Evolutionary conservation across 2,329 filamentous ascomycete genomes (phyloP), one percentile per base, ranked within the genome.

Genomic region (Pleurostoma richardsiae): DNA sequence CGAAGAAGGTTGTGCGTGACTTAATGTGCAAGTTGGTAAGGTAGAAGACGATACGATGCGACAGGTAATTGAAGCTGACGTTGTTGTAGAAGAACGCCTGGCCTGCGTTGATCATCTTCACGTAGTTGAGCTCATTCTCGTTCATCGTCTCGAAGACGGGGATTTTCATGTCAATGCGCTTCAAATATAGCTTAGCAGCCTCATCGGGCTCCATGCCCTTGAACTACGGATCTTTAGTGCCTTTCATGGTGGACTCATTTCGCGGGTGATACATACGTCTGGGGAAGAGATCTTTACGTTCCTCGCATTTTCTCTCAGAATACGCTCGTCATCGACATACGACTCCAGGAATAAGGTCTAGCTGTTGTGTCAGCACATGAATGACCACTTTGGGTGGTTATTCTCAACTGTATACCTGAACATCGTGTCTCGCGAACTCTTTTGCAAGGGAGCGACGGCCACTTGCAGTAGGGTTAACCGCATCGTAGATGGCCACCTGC

Each of bases 81-180:
- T 97, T 96, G 71, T 99, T 99, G 68, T 97, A 92, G 57, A 92
- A 86, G 61, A 99, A 86, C 55, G 90, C 84, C 61, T 92, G 83
- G 40, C 94, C 94, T 6, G 94, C 94, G 57, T 99, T 99, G 64
- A 97, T 95, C 92, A 99, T 96, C 73, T 96, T 96, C 71, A 99
- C 92, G 70, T 92, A 99, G 64, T 97, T 96, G 52, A 99, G 77
- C 55, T 97, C 91, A 30, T 79, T 77, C 65, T 99, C 94, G 58
- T 91, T 80, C 90, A 99, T 97, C 1, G 90, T 95, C 70, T 99
- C 91, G 57, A 96, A 99, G 49, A 92, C 85, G 26, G 94, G 94
- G 49, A 99, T 99, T 56, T 94, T 89, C 57, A 88, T 85, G 52
- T 90, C 85, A 61, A 99, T 97, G 43, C 94, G 85, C 52, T 84